Percentiles rank a stretch among this genome's conserved stretches.
phyloP scores from a whole-genome alignment of 2,329 filamentous ascomycete genomes.

The Fusarium kyushuense region DNA sequence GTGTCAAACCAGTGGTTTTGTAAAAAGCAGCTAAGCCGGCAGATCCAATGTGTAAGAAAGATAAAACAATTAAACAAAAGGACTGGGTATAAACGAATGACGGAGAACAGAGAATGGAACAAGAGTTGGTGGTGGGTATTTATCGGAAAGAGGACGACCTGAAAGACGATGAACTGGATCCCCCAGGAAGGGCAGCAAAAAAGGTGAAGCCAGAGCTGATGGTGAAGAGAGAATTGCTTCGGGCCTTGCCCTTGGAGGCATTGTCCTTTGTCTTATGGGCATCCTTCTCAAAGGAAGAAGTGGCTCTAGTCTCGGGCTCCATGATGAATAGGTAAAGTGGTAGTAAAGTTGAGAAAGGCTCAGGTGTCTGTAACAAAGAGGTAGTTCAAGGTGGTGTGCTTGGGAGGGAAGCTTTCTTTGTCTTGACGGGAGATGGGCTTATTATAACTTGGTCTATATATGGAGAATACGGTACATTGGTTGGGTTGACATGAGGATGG shows the following conservation, averaged over 20 bases:
- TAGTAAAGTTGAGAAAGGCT: conserved; percentile 5
- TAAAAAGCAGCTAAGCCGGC: conserved; percentile 1
- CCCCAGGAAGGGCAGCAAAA: conserved; percentile 45
- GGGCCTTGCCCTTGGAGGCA: conserved; percentile 38
- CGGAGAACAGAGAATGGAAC: conserved; percentile 10
- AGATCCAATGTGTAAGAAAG: neutral
- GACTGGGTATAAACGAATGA: conserved; percentile 35
- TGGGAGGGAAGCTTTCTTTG: conserved; percentile 28
- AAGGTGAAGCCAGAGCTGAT: conserved; percentile 49
- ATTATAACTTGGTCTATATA: conserved; percentile 42
- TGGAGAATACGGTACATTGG: conserved; percentile 8
- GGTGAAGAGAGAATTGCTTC: conserved; percentile 46
- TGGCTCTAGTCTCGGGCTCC: conserved; percentile 42
- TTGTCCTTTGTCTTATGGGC: conserved; percentile 45
- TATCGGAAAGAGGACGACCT: conserved; percentile 47
- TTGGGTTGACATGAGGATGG: conserved; percentile 9
- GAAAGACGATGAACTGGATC: conserved; percentile 39
- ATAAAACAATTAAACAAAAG: conserved; percentile 16
- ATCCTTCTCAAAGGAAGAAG: conserved; percentile 47
- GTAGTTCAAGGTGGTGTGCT: conserved; percentile 27
- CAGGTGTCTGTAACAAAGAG: conserved; percentile 32
- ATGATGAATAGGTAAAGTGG: conserved; percentile 27
- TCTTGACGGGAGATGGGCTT: conserved; percentile 31
- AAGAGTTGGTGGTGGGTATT: conserved; percentile 17
- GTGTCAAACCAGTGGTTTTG: neutral